A percentile compares a stretch with the other conserved stretches of the same genome.
phyloP scores from a whole-genome alignment of 495 filamentous ascomycete species.

The Corynascus novoguineensis region DNA sequence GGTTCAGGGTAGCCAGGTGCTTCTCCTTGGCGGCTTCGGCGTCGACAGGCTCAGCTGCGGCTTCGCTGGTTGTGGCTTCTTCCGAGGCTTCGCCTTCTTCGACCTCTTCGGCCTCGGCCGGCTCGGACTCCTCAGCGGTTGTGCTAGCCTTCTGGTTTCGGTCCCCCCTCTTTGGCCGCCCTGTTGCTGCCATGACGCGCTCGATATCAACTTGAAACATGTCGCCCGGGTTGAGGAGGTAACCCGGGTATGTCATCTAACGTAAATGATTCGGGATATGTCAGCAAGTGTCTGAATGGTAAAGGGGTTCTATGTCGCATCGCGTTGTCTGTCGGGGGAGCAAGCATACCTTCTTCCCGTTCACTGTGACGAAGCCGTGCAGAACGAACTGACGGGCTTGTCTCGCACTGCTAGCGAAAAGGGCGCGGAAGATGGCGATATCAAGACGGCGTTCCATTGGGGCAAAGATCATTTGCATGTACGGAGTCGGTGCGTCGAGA shows the following conservation, averaged over 20 bases:
- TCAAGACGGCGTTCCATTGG: conserved; percentile 87
- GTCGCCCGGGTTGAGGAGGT: conserved; percentile 94
- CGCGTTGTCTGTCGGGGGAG: background rate
- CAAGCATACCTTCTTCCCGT: conserved; percentile 77
- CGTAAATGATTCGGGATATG: background rate
- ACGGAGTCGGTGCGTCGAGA: conserved; percentile 52
- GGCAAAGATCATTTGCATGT: conserved; percentile 88
- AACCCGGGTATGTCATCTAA: conserved; percentile 90
- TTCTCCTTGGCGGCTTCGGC: conserved; percentile 28
- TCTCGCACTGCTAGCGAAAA: conserved; percentile 91
- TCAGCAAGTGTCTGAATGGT: background rate
- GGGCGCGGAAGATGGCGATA: conserved; percentile 80
- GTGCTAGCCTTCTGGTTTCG: conserved; percentile 13
- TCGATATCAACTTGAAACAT: conserved; percentile 94
- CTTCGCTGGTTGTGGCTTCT: conserved; percentile 14
- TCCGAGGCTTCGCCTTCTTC: conserved; percentile 29
- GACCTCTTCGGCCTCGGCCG: conserved; percentile 23
- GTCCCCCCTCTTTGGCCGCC: conserved; percentile 51
- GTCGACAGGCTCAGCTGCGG: conserved; percentile 19
- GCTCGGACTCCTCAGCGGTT: conserved; percentile 17
- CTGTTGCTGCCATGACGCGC: conserved; percentile 80
- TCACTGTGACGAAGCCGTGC: conserved; percentile 89
- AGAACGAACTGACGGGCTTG: conserved; percentile 93
- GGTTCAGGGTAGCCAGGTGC: conserved; percentile 24
- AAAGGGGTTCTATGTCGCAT: too few species aligned